Evolutionary conservation across 1,139 yeast species (phyloP), one percentile per base, ranked within the genome.

Genomic region (Yamadazyma mexicana): DNA sequence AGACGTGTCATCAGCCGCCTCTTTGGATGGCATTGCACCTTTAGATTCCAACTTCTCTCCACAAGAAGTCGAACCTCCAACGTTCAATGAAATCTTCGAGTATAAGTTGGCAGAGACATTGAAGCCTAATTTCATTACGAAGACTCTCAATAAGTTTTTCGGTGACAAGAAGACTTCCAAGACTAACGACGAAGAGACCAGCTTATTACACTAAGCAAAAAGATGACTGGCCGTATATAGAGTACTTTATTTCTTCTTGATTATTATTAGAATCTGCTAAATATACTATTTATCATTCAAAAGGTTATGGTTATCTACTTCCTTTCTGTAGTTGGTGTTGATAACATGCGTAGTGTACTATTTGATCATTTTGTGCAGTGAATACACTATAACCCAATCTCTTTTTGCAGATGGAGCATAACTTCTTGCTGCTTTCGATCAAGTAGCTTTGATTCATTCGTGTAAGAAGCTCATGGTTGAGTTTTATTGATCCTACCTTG

Each of bases 271-370:
- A 26, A 16, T 20, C 11, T 23, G 8, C 17, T 26, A 4, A 17
- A 26, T 14, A 34, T 17, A 17, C 22, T 33, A 14, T 24, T 16
- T n/a, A n/a, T n/a, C n/a, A n/a, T n/a, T n/a, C n/a, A n/a, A n/a
- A n/a, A n/a, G n/a, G n/a, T n/a, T n/a, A n/a, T n/a, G n/a, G n/a
- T n/a, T n/a, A n/a, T n/a, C n/a, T n/a, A n/a, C n/a, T 17, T 18
- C 31, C 17, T 17, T 35, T 27, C 22, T 33, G 18, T 10, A 11
- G 3, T 31, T 39, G 30, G 9, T 20, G 25, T 33, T 42, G 42
- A 24, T 42, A 42, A 38, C 95, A 87, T 1, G 87, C 88, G 54
- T 82, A 87, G 56, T 87, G 96, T 2, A 83, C 79, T 4, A 83
- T 70, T 9, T 64, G 61, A 1, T 76, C 75, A 27, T 73, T 69